These are phyloP conservation scores for Alternaria viburni DNA, from an alignment of 2,329 filamentous ascomycete genomes.

Conservation along the genomic window DNA sequence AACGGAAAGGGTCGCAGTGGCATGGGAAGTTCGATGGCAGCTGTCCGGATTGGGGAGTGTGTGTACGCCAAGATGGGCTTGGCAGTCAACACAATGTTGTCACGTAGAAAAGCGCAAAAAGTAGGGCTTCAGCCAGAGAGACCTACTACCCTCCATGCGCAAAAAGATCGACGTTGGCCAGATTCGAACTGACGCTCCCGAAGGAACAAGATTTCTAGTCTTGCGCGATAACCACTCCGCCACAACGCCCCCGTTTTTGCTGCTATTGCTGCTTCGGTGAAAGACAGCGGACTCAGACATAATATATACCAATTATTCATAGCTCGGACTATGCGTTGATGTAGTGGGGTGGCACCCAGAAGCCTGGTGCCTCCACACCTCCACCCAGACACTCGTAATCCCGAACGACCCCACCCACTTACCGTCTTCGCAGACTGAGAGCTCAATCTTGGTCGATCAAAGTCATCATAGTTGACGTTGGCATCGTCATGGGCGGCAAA, in stretches of 20 bases:
- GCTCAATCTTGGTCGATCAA: background rate
- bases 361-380: background rate
- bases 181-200: slow-evolving; percentile 52
- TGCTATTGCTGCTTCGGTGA: slow-evolving; percentile 3
- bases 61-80: background rate
- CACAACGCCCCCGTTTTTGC: slow-evolving; percentile 37
- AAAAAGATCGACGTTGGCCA: slow-evolving; percentile 47
- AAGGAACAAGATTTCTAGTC: slow-evolving; percentile 53
- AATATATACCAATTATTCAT: fast-evolving
- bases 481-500: background rate
- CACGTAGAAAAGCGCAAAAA: background rate
- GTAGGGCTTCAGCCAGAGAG: background rate
- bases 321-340: background rate
- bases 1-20: slow-evolving; percentile 64
- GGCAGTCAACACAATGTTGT: background rate
- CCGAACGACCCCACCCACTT: background rate
- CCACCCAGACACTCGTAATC: background rate
- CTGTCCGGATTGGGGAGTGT: background rate
- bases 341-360: background rate
- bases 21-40: slow-evolving; percentile 35
- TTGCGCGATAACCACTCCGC: slow-evolving; percentile 53
- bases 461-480: background rate
- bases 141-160: no score
- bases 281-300: background rate
- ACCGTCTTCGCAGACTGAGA: background rate